These are phyloP conservation scores for Coemansia nantahalensis DNA, from an alignment of 192 early-diverging fungal genomes.

Conservation along the genomic window DNA sequence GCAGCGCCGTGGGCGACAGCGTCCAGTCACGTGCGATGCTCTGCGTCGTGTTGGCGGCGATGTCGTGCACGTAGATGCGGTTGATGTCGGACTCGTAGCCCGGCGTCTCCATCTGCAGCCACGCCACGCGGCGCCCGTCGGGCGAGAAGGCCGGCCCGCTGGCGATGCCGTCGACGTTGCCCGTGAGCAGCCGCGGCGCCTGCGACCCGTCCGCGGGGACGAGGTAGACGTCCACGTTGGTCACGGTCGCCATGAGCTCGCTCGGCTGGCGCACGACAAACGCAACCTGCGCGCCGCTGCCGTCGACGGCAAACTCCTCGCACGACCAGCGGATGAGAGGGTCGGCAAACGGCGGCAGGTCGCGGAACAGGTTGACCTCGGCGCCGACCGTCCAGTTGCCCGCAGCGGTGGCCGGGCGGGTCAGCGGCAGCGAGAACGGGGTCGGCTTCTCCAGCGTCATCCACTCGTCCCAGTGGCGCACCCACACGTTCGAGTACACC, in stretches of 20 bases:
- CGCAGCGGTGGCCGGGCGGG: constrained; percentile 14
- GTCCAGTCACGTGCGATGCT: constrained; percentile 52
- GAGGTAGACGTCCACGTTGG: constrained; percentile 65
- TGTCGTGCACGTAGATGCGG: constrained; percentile 57
- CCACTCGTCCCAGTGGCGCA: constrained; percentile 75
- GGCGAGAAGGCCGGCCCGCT: constrained; percentile 59
- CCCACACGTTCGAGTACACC: constrained; percentile 68
- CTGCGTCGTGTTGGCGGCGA: constrained; percentile 10
- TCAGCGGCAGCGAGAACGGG: constrained; percentile 48
- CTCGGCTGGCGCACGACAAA: constrained; percentile 62
- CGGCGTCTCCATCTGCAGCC: constrained; percentile 72
- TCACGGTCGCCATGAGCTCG: constrained; percentile 62
- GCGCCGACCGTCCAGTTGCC: constrained; percentile 28
- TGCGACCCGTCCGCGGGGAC: constrained; percentile 52
- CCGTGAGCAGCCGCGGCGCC: constrained; percentile 49
- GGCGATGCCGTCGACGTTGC: constrained; percentile 56
- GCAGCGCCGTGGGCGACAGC: constrained; percentile 56
- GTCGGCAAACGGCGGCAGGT: constrained; percentile 51
- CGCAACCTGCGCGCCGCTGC: constrained; percentile 61
- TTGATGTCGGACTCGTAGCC: constrained; percentile 77
- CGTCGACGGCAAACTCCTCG: constrained; percentile 62
- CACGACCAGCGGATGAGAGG: constrained; percentile 55
- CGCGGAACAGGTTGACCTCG: constrained; percentile 12
- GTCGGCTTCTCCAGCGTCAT: constrained; percentile 59
- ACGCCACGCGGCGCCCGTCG: constrained; percentile 65